phyloP scores from a whole-genome alignment of 2,329 filamentous ascomycete species.

The Ascocoryne sarcoides region DNA sequence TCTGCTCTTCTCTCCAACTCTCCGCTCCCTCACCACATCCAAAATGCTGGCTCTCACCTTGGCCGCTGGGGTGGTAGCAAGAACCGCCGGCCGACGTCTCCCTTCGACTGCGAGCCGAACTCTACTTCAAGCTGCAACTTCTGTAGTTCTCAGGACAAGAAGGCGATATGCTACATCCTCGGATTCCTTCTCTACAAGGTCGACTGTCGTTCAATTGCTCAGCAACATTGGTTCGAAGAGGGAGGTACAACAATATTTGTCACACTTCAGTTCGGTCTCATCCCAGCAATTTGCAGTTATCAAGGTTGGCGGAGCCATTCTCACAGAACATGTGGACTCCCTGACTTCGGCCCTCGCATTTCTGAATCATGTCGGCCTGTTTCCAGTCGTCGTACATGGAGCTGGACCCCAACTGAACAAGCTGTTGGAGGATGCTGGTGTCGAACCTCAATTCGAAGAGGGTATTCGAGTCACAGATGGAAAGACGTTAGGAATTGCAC shows the following conservation, averaged over 20 bases:
- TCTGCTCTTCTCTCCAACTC: slow-evolving; percentile 4
- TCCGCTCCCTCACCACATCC: slow-evolving; percentile 16
- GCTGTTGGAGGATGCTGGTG: slow-evolving; percentile 78
- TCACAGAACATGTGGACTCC: slow-evolving; percentile 88
- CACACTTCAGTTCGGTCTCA: slow-evolving; percentile 92
- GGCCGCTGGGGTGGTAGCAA: slow-evolving; percentile 23
- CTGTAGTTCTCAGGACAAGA: slow-evolving; percentile 18
- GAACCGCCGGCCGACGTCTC: slow-evolving; percentile 20
- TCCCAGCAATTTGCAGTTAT: slow-evolving; percentile 97
- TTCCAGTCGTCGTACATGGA: slow-evolving; percentile 91
- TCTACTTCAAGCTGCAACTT: slow-evolving; percentile 23
- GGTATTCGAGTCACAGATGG: slow-evolving; percentile 93
- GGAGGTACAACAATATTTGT: slow-evolving; percentile 94
- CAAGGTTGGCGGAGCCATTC: slow-evolving; percentile 93
- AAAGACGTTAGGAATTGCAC: slow-evolving; percentile 83
- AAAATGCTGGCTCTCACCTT: slow-evolving; percentile 28
- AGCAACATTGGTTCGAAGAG: slow-evolving; percentile 95
- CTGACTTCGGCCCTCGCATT: slow-evolving; percentile 84
- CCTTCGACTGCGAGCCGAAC: slow-evolving; percentile 18
- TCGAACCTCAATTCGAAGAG: slow-evolving; percentile 93
- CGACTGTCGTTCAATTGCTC: slow-evolving; percentile 80
- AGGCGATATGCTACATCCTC: slow-evolving; percentile 26
- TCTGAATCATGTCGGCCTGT: slow-evolving; percentile 88
- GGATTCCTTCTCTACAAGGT: slow-evolving; percentile 45
- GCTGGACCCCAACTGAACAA: slow-evolving; percentile 92